These are phyloP conservation scores for Choanephora cucurbitarum DNA, from an alignment of 371 early-diverging fungal species.

Conservation along the genomic window DNA sequence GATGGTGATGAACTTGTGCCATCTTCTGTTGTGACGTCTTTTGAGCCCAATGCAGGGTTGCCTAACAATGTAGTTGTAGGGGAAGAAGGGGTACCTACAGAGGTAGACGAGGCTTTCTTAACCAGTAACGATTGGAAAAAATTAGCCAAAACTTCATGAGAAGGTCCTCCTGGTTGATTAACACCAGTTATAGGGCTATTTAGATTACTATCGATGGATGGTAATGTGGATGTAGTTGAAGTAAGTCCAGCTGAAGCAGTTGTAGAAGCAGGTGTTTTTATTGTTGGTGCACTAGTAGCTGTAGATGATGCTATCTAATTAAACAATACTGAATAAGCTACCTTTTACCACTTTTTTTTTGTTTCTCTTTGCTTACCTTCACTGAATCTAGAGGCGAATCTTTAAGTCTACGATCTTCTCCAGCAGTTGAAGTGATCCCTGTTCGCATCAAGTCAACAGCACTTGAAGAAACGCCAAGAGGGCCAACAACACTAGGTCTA, in stretches of 20 bases:
- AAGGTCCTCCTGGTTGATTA: constrained; percentile 31
- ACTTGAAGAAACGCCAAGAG: constrained; percentile 24
- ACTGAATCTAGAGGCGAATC: constrained; percentile 1
- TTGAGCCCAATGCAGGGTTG: constrained; percentile 4
- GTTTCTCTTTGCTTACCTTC: constrained; percentile 10
- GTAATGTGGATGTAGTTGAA: constrained; percentile 16
- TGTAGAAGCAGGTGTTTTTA: not conserved
- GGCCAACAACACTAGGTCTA: constrained; percentile 39
- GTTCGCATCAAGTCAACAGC: constrained; percentile 15
- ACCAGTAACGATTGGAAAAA: constrained; percentile 86
- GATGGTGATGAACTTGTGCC: constrained; percentile 1
- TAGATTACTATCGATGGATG: constrained; percentile 8
- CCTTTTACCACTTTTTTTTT: not conserved
- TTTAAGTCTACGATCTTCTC: constrained; percentile 11
- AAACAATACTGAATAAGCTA: constrained; percentile 2
- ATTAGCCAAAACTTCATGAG: constrained; percentile 80
- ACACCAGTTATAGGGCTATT: constrained; percentile 21
- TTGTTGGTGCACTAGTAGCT: not conserved
- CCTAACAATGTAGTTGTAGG: constrained; percentile 15
- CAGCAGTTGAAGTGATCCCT: not conserved
- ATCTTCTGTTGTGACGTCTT: not conserved
- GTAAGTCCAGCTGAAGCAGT: not conserved
- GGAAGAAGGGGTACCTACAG: constrained; percentile 22
- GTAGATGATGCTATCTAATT: constrained; percentile 1
- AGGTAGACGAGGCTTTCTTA: constrained; percentile 53